Conservation (phyloP, 805 yeast genomes). For the Spathaspora hagerdaliae region DNA sequence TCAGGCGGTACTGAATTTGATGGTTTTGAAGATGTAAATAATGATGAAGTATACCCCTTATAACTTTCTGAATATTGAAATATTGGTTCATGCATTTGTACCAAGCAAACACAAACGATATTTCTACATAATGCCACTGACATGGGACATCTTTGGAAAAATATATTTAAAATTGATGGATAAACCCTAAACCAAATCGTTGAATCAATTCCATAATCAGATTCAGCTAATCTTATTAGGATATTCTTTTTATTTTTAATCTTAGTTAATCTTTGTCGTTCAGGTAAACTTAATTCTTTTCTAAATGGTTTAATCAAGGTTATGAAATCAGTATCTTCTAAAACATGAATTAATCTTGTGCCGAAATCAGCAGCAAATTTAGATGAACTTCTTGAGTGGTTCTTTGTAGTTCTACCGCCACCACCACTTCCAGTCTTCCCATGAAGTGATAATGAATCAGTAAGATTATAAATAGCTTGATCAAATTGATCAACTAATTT, state of each 20-base stretch:
- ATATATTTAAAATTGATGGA: constrained; percentile 66
- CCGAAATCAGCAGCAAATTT: constrained; percentile 79
- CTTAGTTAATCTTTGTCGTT: constrained; percentile 65
- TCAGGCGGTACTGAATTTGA: constrained; percentile 52
- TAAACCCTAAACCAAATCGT: constrained; percentile 93
- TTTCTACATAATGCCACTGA: constrained; percentile 92
- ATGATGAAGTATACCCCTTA: constrained; percentile 27
- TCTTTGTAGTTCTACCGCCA: constrained; percentile 5
- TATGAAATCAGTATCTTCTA: constrained; percentile 67
- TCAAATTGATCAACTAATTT: constrained; percentile 84
- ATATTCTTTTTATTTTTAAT: constrained; percentile 63
- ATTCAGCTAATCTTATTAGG: constrained; percentile 75
- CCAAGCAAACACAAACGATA: constrained; percentile 81
- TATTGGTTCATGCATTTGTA: constrained; percentile 75
- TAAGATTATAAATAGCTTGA: constrained; percentile 62
- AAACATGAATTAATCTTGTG: constrained; percentile 67
- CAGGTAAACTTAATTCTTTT: constrained; percentile 66
- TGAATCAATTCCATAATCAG: constrained; percentile 91
- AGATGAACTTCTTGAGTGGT: constrained; percentile 57
- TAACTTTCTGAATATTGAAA: constrained; percentile 49
- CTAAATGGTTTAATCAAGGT: constrained; percentile 53
- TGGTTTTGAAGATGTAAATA: constrained; percentile 23
- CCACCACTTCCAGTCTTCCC: neutral
- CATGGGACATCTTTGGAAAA: constrained; percentile 82
- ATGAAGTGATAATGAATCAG: constrained; percentile 15